Conservation (phyloP, 768 basidiomycete species). For the Macrolepiota fuliginosa region DNA sequence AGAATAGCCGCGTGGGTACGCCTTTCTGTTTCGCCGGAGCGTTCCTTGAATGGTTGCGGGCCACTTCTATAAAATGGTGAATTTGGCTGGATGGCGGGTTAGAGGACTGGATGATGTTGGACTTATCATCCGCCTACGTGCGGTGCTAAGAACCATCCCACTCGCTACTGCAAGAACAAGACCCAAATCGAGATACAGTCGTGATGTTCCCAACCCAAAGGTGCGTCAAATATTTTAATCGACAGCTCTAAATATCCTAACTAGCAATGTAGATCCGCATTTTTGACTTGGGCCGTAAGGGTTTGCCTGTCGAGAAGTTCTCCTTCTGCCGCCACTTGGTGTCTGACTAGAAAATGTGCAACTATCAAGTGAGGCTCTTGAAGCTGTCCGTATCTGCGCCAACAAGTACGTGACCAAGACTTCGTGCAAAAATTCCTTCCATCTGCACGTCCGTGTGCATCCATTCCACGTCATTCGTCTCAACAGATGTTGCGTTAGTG, state of each 20-base stretch:
- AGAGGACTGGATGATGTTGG: too few relatives aligned
- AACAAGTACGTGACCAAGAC: slow-evolving; percentile 99
- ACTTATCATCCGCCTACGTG: too few relatives aligned
- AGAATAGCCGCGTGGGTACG: too few relatives aligned
- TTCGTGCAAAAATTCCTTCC: slow-evolving; percentile 98
- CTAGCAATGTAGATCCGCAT: slow-evolving; percentile 76
- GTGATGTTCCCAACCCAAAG: slow-evolving; percentile 97
- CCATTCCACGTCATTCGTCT: slow-evolving; percentile 99
- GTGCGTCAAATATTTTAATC: slow-evolving; percentile 31
- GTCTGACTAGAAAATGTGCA: slow-evolving; percentile 98
- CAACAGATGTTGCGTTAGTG: slow-evolving; percentile 99
- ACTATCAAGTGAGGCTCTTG: slow-evolving; percentile 91
- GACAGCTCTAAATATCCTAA: background rate
- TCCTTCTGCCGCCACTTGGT: slow-evolving; percentile 96
- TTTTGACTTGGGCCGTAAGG: slow-evolving; percentile 94
- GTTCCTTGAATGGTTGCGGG: too few relatives aligned
- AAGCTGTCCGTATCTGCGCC: slow-evolving; percentile 98
- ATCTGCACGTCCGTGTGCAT: slow-evolving; percentile 94
- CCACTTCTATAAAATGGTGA: too few relatives aligned
- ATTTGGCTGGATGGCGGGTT: too few relatives aligned
- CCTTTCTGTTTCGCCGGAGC: too few relatives aligned
- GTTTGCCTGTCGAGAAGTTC: slow-evolving; percentile 96
- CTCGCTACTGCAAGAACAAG: slow-evolving; percentile 99
- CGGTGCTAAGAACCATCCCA: too few relatives aligned
- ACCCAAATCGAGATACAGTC: slow-evolving; percentile 96